Base-by-base conservation (phyloP, 1,284 basidiomycete genomes). In the Trichosporon sp. region DNA sequence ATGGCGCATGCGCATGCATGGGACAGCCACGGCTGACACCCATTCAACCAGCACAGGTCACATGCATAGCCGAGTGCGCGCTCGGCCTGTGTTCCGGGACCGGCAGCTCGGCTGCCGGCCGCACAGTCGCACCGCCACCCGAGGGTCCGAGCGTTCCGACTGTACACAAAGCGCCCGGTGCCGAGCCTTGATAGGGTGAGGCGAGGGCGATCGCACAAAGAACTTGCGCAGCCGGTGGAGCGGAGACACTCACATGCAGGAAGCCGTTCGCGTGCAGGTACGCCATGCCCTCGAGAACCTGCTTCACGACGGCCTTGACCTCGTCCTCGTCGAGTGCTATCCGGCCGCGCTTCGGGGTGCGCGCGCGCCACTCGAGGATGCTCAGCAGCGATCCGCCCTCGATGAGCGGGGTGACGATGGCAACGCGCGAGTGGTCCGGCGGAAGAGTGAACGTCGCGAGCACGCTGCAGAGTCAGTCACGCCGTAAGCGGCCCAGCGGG, bases 231-330 rank as follows among this genome's bases (percentile, higher is more conserved):
- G 13, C 35, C 23, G n/a, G 42, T 18, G 34, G 25, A 8, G 51
- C 8, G 21, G 12, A 8, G 6, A 29, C 1, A 76, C 80, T 70
- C 56, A 81, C 80, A 80, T 98, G 95, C 65, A 98, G 94, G 79
- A 97, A 91, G 12, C 90, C 89, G 42, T 91, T 89, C 77, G 89
- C 91, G 84, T 98, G 95, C 23, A 98, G 88, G 80, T 95, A 96
- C 75, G 84, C 87, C 71, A 99, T 86, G 7, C 89, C 95, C 65
- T 90, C 85, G 70, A 97, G 88, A 15, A 95, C 91, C 83, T 99
- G 97, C 42, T 94, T 89, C 51, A 90, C 86, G 6, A 80, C 76
- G 34, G 74, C 74, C 68, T 81, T 81, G 66, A 78, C 72, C 69
- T 82, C 80, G 29, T 82, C 80, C 66, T 82, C 80, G 25, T 70